Evolutionary conservation across 768 basidiomycete species (phyloP).

Genomic region (Termitomyces sp.): DNA sequence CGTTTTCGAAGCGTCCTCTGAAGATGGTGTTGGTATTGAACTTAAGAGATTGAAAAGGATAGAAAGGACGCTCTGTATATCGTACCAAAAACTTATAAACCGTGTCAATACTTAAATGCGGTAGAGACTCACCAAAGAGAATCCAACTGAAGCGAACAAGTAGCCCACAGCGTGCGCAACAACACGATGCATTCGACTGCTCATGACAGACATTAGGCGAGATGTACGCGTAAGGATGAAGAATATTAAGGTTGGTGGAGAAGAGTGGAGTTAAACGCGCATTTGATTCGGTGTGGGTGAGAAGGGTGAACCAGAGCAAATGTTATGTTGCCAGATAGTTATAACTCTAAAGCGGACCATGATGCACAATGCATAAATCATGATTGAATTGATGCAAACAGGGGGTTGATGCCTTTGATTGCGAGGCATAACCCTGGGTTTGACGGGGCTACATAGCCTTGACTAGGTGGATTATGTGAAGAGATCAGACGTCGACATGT

Average conservation of each 20-base stretch:
- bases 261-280: constrained; percentile 1
- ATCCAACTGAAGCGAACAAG: constrained; percentile 28
- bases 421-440: not conserved
- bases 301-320: not conserved
- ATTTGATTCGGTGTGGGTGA: not conserved
- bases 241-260: not conserved
- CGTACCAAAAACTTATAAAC: not conserved
- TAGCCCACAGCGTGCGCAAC: constrained; percentile 27
- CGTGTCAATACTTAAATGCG: not conserved
- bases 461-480: not conserved
- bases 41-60: constrained; percentile 19
- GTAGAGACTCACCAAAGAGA: constrained; percentile 27
- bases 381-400: not conserved
- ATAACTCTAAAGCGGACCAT: not conserved
- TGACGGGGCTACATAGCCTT: not conserved
- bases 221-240: not conserved
- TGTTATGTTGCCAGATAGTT: not conserved
- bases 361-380: not conserved
- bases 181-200: constrained; percentile 16
- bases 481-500: not conserved
- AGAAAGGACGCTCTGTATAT: constrained; percentile 28
- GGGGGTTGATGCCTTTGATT: not conserved
- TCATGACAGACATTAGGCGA: constrained; percentile 2
- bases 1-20: not conserved
- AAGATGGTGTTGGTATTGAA: not conserved